phyloP scores from a whole-genome alignment of 179 eudicot species.

The Drosera spatulata region DNA sequence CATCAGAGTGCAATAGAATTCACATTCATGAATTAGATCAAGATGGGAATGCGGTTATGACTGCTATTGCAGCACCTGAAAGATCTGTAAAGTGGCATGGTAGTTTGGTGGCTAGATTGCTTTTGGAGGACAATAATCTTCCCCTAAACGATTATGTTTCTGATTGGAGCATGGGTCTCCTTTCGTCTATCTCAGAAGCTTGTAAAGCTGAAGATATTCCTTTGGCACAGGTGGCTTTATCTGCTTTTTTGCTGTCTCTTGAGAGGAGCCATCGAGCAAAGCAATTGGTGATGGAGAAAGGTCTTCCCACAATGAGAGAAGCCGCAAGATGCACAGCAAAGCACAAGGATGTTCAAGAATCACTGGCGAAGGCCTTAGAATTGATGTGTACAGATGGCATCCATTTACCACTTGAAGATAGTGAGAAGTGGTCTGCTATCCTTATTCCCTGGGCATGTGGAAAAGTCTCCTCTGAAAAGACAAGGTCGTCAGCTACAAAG shows the following conservation, averaged over 20 bases:
- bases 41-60: slow-evolving; percentile 84
- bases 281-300: slow-evolving; percentile 70
- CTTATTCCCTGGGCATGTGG: slow-evolving; percentile 85
- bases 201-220: slow-evolving; percentile 71
- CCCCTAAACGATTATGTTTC: slow-evolving; percentile 68
- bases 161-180: slow-evolving; percentile 91
- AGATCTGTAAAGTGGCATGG: slow-evolving; percentile 98
- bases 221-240: slow-evolving; percentile 71
- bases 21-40: slow-evolving; percentile 88
- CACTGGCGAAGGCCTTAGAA: slow-evolving; percentile 81
- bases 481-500: slow-evolving; percentile 60
- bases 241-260: slow-evolving; percentile 80
- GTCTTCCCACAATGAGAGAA: slow-evolving; percentile 77
- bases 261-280: slow-evolving; percentile 64
- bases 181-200: slow-evolving; percentile 82
- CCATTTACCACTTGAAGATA: slow-evolving; percentile 89
- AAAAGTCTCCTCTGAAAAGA: slow-evolving; percentile 43
- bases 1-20: slow-evolving; percentile 68
- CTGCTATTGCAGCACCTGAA: slow-evolving; percentile 87
- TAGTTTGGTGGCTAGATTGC: slow-evolving; percentile 80
- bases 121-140: slow-evolving; percentile 66
- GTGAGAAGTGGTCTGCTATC: slow-evolving; percentile 85
- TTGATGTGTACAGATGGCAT: slow-evolving; percentile 41
- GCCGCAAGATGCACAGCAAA: slow-evolving; percentile 62
- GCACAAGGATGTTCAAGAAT: slow-evolving; percentile 73